A percentile compares a stretch with the other conserved stretches of the same genome.
phyloP scores from a whole-genome alignment of 2,329 filamentous ascomycete species.

The Colletotrichum sp. region DNA sequence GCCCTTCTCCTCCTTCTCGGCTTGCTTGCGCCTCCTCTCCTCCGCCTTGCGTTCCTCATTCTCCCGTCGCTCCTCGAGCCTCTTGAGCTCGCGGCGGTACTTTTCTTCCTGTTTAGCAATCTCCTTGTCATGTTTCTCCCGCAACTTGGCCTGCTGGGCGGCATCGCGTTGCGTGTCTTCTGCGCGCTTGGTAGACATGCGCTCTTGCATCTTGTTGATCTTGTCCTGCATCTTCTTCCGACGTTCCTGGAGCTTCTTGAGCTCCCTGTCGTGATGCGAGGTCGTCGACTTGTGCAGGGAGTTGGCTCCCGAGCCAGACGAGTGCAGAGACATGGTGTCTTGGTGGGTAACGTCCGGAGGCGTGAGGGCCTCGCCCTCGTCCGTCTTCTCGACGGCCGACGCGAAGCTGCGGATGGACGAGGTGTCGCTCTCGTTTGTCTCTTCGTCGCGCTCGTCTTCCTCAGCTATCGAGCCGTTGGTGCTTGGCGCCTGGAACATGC shows the following conservation, averaged over 20 bases:
- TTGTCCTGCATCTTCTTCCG: constrained; percentile 69
- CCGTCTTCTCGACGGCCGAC: constrained; percentile 48
- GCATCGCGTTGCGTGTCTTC: constrained; percentile 57
- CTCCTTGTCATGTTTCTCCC: constrained; percentile 68
- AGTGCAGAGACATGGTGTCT: constrained; percentile 29
- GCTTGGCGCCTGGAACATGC: constrained; percentile 31
- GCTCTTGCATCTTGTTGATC: constrained; percentile 59
- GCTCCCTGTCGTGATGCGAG: constrained; percentile 64
- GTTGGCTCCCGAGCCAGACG: constrained; percentile 39
- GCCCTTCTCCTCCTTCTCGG: constrained; percentile 58
- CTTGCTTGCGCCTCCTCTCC: constrained; percentile 53
- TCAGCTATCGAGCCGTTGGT: constrained; percentile 32
- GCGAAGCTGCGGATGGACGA: constrained; percentile 55
- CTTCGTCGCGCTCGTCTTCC: constrained; percentile 32
- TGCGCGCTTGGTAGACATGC: constrained; percentile 45
- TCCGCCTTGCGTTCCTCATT: constrained; percentile 67
- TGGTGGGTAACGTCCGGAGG: constrained; percentile 9
- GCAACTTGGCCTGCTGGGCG: constrained; percentile 58
- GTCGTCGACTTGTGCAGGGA: constrained; percentile 30
- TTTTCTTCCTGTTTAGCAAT: constrained; percentile 71
- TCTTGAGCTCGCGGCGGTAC: constrained; percentile 67
- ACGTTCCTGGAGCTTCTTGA: constrained; percentile 67
- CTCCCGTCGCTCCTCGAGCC: constrained; percentile 67
- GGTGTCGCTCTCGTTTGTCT: constrained; percentile 41
- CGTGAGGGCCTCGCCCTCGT: constrained; percentile 28